Base-by-base conservation (phyloP, 352 stramenopile genomes). In the Aphanomyces astaci region DNA sequence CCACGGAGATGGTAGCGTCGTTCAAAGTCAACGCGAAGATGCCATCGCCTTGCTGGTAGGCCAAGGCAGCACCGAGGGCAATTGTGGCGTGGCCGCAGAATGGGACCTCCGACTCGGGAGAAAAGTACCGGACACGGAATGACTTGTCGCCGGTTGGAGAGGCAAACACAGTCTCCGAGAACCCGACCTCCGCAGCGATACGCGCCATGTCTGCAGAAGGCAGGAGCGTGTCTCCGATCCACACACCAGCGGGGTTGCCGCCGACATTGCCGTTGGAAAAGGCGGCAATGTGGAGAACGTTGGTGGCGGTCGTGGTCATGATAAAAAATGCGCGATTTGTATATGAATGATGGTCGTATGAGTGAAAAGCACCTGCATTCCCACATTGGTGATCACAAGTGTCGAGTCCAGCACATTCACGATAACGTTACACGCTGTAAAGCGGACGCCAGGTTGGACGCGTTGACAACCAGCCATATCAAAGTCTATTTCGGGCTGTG, bases 71-170 rank as follows among this genome's bases (percentile, higher is more conserved):
- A 7, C 51, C 51, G 5, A 59, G 24, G 11, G 51, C 51, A 59
- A 59, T 59, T 0, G 51, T 59, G n/a, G 51, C 51, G 27, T 59
- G 51, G 51, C 51, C 51, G 30, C 51, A 59, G 51, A 59, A 59
- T 17, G 51, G 51, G 10, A 59, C 51, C 51, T 59, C 51, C 25
- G 51, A 59, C 30, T 59, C 51, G 27, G 51, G 51, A 22, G 51
- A 59, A 32, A 59, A 59, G 24, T 59, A 59, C 13, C 51, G 51
- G 22, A 59, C 51, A 22, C 51, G 51, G 22, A n/a, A 59, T 15
- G 25, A 22, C 51, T 30, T 32, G 27, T 59, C 51, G 25, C 13
- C 15, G 7, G 51, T 40, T 19, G 51, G 51, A 11, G 51, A 11
- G 5, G 51, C 51, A 59, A 59, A 59, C 17, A 59, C 51, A 4